Evolutionary conservation across 768 basidiomycete genomes (phyloP), one percentile per base, ranked within the genome.

Genomic region (Lepiota venenata): DNA sequence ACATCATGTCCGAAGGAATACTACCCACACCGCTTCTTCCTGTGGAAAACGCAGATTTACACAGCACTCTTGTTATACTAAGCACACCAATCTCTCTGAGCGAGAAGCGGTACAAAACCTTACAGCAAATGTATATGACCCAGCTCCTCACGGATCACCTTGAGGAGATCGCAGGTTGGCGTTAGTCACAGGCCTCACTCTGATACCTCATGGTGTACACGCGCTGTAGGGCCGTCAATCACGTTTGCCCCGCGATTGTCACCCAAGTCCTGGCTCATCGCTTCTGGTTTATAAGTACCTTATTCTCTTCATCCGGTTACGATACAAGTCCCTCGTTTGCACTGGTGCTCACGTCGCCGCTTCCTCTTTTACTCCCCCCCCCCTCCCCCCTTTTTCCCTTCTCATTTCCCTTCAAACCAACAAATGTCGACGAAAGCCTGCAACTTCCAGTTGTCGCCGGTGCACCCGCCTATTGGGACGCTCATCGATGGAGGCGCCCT

Each of bases 401-500:
- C 56, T 61, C 58, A 61, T 59, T 59, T 56, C 52, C 43, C 47
- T 25, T 5, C 25, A 2, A 42, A 55, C 49, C 50, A 52, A 52
- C 58, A 25, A 25, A 74, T 74, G 71, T 70, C 72, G 58, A 65
- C 69, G 58, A 73, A 71, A 67, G 64, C 66, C 60, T 69, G 58
- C 64, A 66, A 57, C 58, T 61, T 50, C 66, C 58, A 64, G 63
- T 64, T 69, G 74, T 65, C 77, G 79, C 61, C 74, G 74, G 53
- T 69, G 48, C 76, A 78, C 58, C 84, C 84, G 50, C 75, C 80
- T 61, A 74, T 90, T 64, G 95, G 95, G 52, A 87, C 87, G 62
- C 75, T 83, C 72, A 92, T 98, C 78, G 93, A 95, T 78, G 81
- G 85, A 64, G 88, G 85, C 61, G 77, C 85, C 52, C 83, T 98